Evolutionary conservation across 2,329 filamentous ascomycete species (phyloP), one percentile per base, ranked within the genome.

Genomic region (Acrocalymma vagum): DNA sequence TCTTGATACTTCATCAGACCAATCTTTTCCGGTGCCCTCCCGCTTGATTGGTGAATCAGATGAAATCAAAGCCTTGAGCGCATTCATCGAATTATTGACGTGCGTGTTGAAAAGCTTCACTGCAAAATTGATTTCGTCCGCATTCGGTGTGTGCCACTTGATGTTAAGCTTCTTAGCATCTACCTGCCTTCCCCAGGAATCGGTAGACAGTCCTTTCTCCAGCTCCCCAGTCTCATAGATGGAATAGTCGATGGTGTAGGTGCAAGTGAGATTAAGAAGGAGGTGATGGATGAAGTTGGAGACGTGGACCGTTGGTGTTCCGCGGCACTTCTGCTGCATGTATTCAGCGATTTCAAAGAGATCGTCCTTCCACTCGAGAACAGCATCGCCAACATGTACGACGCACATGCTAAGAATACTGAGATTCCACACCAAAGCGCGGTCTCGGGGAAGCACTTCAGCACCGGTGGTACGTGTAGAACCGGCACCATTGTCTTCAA

Each of bases 261-360:
- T 96, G 50, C 93, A 88, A 0, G 94, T 97, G 37, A 97, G 76
- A 67, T 97, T 97, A 50, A 99, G 85, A 10, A 99, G 79, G 24
- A 99, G 80, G 68, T 99, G 95, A 70, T 99, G 94, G 41, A 97
- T 92, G 69, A 92, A 96, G 72, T 99, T 99, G 44, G 93, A 97
- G 26, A 97, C 87, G 69, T 99, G 90, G 29, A 97, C 91, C 1
- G 94, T 95, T 0, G 94, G 91, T 45, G 96, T 86, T 15, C 94
- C 94, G 57, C 89, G 87, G 71, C 94, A 99, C 62, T 90, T 93
- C 58, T 94, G 84, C 69, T 99, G 94, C 93, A 99, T 97, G 72
- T 93, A 97, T 38, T 88, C 79, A 9, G 93, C 91, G 66, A 99
- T 93, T 48, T 90, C 88, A 51, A 96, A 89, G 2, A 99, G 81